Conservation (phyloP, 1,139 yeast genomes). For the Suhomyces maxii region DNA sequence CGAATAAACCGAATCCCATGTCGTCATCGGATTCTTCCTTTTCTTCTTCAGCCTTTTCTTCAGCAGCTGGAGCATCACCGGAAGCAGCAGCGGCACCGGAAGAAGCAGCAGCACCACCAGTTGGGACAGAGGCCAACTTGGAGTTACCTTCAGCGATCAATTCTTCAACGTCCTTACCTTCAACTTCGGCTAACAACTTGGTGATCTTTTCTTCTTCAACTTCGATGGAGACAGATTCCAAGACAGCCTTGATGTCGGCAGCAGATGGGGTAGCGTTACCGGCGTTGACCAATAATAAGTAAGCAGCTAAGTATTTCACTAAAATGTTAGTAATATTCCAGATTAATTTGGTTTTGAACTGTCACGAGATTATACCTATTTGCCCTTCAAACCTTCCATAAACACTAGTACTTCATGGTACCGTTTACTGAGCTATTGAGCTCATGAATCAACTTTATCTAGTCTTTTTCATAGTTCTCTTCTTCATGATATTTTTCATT, state of each 20-base stretch:
- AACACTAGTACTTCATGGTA: no score
- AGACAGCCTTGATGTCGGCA: slow-evolving; percentile 83
- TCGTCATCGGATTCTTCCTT: slow-evolving; percentile 52
- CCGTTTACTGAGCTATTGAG: no score
- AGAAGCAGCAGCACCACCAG: slow-evolving; percentile 94
- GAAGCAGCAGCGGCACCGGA: slow-evolving; percentile 68
- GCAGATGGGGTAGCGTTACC: slow-evolving; percentile 83
- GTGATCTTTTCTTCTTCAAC: slow-evolving; percentile 88
- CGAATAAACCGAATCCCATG: slow-evolving; percentile 57
- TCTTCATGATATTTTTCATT: no score
- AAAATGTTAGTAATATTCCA: slow-evolving; percentile 15
- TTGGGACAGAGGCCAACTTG: slow-evolving; percentile 95
- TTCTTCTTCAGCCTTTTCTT: slow-evolving; percentile 65
- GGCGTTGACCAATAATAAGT: slow-evolving; percentile 67
- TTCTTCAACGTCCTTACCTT: slow-evolving; percentile 91
- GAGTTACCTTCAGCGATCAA: slow-evolving; percentile 94
- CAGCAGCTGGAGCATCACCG: slow-evolving; percentile 71
- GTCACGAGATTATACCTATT: background rate
- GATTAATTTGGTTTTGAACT: background rate
- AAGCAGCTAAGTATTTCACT: slow-evolving; percentile 70
- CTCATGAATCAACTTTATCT: no score
- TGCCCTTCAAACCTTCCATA: no score
- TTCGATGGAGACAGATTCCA: slow-evolving; percentile 94
- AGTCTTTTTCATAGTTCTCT: no score
- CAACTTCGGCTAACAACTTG: slow-evolving; percentile 83